Conservation (phyloP, 495 filamentous ascomycete genomes). For the Podospora pseudocomata region DNA sequence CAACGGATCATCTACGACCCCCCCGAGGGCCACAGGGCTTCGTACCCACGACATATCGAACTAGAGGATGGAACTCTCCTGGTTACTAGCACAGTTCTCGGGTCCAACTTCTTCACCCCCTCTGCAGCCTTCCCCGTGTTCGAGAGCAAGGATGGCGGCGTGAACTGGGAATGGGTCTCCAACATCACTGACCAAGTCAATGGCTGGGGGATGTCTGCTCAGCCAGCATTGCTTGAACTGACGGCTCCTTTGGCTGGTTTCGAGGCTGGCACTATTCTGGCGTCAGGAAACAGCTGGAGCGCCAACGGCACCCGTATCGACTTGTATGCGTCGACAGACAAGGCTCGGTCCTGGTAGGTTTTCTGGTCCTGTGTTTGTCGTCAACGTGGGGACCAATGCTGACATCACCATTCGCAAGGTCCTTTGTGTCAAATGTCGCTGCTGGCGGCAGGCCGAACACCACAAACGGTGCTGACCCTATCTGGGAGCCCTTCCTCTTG, state of each 20-base stretch:
- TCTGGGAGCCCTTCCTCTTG: conserved; percentile 70
- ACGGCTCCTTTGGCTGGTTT: conserved; percentile 54
- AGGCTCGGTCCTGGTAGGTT: conserved; percentile 55
- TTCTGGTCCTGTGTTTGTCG: background rate
- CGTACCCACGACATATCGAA: conserved; percentile 6
- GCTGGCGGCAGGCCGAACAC: conserved; percentile 59
- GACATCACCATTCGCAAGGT: background rate
- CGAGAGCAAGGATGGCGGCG: conserved; percentile 56
- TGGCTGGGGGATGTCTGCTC: conserved; percentile 61
- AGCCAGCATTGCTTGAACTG: conserved; percentile 63
- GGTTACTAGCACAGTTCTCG: conserved; percentile 65
- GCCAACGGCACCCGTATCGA: conserved; percentile 57
- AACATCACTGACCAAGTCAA: conserved; percentile 60
- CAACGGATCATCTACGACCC: conserved; percentile 5
- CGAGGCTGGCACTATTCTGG: conserved; percentile 56
- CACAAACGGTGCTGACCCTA: conserved; percentile 59
- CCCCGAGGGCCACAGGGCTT: conserved; percentile 1
- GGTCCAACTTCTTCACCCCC: conserved; percentile 56
- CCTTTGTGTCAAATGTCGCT: conserved; percentile 61
- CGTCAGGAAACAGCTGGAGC: conserved; percentile 60
- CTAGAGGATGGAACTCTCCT: conserved; percentile 53
- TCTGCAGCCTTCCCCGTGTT: conserved; percentile 65
- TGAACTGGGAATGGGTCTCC: conserved; percentile 60
- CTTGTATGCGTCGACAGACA: conserved; percentile 59
- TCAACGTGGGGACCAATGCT: background rate